Percentiles rank a stretch among this genome's conserved stretches.
phyloP scores from a whole-genome alignment of 768 basidiomycete species.

The Butyriboletus loyo region DNA sequence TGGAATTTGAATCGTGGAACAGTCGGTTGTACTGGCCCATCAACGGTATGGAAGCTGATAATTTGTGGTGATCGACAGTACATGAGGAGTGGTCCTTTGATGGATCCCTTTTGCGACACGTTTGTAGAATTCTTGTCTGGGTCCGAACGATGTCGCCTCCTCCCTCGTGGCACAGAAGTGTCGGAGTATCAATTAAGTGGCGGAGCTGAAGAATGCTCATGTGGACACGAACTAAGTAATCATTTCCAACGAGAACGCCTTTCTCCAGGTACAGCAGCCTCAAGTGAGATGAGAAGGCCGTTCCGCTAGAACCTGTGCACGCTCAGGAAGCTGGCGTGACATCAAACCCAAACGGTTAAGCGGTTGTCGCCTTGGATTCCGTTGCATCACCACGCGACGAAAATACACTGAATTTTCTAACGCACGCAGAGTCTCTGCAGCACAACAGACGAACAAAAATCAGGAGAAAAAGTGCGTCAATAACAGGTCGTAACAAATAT shows the following conservation, averaged over 20 bases:
- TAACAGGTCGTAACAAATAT: slow-evolving; percentile 23
- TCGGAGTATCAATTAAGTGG: no score
- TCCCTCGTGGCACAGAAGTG: no score
- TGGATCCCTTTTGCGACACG: no score
- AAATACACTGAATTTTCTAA: slow-evolving; percentile 21
- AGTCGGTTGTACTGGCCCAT: no score
- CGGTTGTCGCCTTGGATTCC: not conserved
- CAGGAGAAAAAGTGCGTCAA: slow-evolving; percentile 12
- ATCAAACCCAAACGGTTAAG: not conserved
- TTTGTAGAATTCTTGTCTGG: no score
- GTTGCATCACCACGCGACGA: slow-evolving; percentile 9
- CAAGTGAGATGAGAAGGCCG: not conserved
- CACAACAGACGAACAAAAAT: slow-evolving; percentile 13
- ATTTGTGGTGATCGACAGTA: no score
- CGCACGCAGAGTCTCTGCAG: slow-evolving; percentile 8
- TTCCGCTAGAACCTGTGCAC: not conserved
- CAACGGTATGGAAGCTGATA: no score
- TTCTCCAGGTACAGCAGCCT: not conserved
- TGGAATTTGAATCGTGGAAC: no score
- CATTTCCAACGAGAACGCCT: not conserved
- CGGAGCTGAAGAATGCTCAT: no score
- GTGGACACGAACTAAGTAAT: no score
- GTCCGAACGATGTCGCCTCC: no score
- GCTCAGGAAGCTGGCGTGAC: not conserved
- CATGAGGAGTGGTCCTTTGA: no score